These are phyloP conservation scores for Cajanus cajan DNA, from an alignment of 306 rosid genomes.

Conservation along the genomic window DNA sequence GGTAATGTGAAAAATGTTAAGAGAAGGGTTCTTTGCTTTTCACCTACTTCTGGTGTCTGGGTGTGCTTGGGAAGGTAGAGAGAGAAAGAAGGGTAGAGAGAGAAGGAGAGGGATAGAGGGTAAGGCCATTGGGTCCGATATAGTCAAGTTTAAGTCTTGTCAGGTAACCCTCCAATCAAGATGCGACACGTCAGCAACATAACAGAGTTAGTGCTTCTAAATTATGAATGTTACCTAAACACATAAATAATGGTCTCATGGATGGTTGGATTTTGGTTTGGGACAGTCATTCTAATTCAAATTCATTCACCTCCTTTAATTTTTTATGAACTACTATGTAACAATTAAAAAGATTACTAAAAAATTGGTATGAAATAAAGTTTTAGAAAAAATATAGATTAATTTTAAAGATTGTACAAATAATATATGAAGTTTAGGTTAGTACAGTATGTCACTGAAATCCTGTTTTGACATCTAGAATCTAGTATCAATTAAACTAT, in stretches of 20 bases:
- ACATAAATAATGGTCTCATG: slow-evolving; percentile 29
- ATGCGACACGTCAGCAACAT: slow-evolving; percentile 33
- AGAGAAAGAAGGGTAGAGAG: slow-evolving; percentile 25
- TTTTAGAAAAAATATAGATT: not conserved
- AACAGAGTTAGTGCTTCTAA: slow-evolving; percentile 13
- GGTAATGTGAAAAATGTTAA: slow-evolving; percentile 33
- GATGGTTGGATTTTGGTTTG: slow-evolving; percentile 23
- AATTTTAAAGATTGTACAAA: not conserved
- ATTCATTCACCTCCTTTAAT: slow-evolving; percentile 7
- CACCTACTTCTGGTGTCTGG: slow-evolving; percentile 60
- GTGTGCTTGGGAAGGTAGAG: slow-evolving; percentile 26
- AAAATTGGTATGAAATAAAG: not conserved
- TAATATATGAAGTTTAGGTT: no score
- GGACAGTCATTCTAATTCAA: slow-evolving; percentile 6
- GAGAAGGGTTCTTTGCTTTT: slow-evolving; percentile 52
- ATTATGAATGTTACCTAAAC: slow-evolving; percentile 37
- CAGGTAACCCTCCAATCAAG: slow-evolving; percentile 17
- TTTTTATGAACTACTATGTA: not conserved
- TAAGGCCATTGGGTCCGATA: slow-evolving; percentile 41
- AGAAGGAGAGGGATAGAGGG: slow-evolving; percentile 6
- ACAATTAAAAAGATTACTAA: not conserved
- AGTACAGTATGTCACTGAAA: no score
- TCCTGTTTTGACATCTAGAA: no score
- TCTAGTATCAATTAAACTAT: no score
- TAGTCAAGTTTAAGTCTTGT: slow-evolving; percentile 47